Evolutionary conservation across 352 stramenopile species (phyloP).

Genomic region (Phytophthora pluvialis): DNA sequence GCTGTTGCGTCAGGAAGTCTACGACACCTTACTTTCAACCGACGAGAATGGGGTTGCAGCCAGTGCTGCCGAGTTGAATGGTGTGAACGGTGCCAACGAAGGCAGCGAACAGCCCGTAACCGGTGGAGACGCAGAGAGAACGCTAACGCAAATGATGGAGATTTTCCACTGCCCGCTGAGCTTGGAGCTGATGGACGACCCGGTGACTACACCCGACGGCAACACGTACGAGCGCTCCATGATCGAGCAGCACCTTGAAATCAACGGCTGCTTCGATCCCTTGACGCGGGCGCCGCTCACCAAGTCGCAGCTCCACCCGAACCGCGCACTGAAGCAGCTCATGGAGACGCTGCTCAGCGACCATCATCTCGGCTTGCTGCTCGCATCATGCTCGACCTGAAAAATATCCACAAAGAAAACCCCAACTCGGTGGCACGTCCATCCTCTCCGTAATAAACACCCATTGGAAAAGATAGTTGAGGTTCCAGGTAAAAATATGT

Average conservation of each 20-base stretch:
- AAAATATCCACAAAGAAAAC: constrained; percentile 3
- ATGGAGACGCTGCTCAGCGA: constrained; percentile 77
- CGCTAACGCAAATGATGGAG: constrained; percentile 73
- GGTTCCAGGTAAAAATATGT: not conserved
- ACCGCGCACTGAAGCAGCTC: constrained; percentile 72
- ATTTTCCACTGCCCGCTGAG: constrained; percentile 76
- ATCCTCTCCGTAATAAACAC: constrained; percentile 23
- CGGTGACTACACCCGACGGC: constrained; percentile 74
- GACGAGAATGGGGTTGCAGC: constrained; percentile 16
- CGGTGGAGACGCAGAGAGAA: constrained; percentile 40
- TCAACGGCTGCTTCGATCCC: constrained; percentile 80
- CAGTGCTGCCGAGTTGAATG: constrained; percentile 6
- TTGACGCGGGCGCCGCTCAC: constrained; percentile 63
- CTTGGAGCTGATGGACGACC: constrained; percentile 80
- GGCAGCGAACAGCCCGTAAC: not conserved
- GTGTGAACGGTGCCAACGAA: constrained; percentile 6
- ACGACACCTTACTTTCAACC: constrained; percentile 48
- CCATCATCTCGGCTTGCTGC: constrained; percentile 59
- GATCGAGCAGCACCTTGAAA: constrained; percentile 76
- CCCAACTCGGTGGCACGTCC: not conserved
- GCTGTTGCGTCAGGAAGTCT: constrained; percentile 53
- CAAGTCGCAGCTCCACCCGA: constrained; percentile 67
- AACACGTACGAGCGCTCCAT: constrained; percentile 81
- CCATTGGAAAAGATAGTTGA: constrained; percentile 6
- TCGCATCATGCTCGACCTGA: constrained; percentile 54